phyloP scores from a whole-genome alignment of 805 yeast genomes.

The Saturnispora mendoncae region DNA sequence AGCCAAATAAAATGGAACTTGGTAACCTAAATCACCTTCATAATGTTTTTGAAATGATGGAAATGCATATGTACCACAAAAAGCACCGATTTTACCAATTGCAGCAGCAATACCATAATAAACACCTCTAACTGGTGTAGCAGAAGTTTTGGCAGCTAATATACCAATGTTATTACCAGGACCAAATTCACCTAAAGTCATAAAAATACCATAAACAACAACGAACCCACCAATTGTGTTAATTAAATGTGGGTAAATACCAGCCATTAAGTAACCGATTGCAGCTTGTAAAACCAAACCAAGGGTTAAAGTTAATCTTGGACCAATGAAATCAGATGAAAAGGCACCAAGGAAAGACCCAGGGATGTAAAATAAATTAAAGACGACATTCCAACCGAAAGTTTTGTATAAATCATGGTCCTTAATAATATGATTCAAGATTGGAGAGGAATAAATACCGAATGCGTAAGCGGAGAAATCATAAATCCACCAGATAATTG shows the following conservation, averaged over 20 bases:
- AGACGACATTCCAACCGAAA: conserved; percentile 89
- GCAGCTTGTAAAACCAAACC: conserved; percentile 71
- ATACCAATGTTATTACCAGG: conserved; percentile 91
- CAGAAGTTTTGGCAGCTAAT: conserved; percentile 75
- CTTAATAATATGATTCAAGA: conserved; percentile 50
- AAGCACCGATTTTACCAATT: conserved; percentile 85
- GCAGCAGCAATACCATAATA: conserved; percentile 91
- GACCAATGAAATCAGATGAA: conserved; percentile 83
- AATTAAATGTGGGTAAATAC: conserved; percentile 45
- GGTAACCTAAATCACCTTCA: conserved; percentile 53
- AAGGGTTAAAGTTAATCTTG: conserved; percentile 61
- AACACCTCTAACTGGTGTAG: conserved; percentile 84
- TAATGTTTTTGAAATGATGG: conserved; percentile 63
- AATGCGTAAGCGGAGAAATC: conserved; percentile 85
- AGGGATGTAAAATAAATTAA: conserved; percentile 82
- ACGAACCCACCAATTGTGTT: conserved; percentile 67
- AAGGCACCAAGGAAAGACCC: conserved; percentile 86
- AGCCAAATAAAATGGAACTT: conserved; percentile 76
- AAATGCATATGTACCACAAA: conserved; percentile 82
- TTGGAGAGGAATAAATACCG: conserved; percentile 72
- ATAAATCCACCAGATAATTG: conserved; percentile 84
- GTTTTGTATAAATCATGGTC: conserved; percentile 57
- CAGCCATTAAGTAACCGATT: conserved; percentile 81
- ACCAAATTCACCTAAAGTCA: conserved; percentile 85
- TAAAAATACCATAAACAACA: conserved; percentile 81